phyloP scores from a whole-genome alignment of 176 grass and related monocot species.

The Pharus latifolius region DNA sequence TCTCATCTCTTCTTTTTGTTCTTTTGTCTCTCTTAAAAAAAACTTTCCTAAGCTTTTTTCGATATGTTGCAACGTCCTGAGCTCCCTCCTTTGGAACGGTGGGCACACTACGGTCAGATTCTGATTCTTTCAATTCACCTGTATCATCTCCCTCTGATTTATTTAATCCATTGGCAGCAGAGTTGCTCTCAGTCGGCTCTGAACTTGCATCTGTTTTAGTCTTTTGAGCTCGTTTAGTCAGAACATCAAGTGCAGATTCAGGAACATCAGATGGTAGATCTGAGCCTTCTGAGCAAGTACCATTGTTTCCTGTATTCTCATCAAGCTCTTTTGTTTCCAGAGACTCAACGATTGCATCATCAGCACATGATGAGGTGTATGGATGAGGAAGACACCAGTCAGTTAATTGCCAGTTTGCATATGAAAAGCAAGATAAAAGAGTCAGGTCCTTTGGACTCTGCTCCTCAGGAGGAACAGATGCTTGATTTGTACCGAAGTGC shows the following conservation, averaged over 20 bases:
- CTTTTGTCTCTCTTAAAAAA: constrained; percentile 72
- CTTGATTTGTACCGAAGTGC: constrained; percentile 44
- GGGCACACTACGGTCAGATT: constrained; percentile 26
- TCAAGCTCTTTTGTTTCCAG: constrained; percentile 19
- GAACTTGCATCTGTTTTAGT: background rate
- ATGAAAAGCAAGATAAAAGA: constrained; percentile 66
- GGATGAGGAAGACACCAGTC: constrained; percentile 66
- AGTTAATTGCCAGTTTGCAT: constrained; percentile 83
- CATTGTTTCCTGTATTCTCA: constrained; percentile 5
- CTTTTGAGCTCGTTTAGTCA: constrained; percentile 1
- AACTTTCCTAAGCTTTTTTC: constrained; percentile 68
- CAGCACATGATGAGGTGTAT: constrained; percentile 9
- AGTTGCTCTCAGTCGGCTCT: constrained; percentile 2
- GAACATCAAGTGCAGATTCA: constrained; percentile 17
- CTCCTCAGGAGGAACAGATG: constrained; percentile 49
- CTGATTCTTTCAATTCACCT: constrained; percentile 23
- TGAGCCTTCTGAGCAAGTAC: constrained; percentile 7
- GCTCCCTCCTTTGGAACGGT: constrained; percentile 40
- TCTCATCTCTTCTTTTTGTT: constrained; percentile 64
- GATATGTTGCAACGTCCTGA: constrained; percentile 52
- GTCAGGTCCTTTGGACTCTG: constrained; percentile 86
- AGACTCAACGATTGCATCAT: constrained; percentile 11
- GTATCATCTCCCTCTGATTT: constrained; percentile 24
- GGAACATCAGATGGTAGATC: constrained; percentile 9
- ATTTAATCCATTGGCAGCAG: constrained; percentile 27